These are phyloP conservation scores for Metschnikowia reukaufii DNA, from an alignment of 805 yeast species.

Conservation along the genomic window DNA sequence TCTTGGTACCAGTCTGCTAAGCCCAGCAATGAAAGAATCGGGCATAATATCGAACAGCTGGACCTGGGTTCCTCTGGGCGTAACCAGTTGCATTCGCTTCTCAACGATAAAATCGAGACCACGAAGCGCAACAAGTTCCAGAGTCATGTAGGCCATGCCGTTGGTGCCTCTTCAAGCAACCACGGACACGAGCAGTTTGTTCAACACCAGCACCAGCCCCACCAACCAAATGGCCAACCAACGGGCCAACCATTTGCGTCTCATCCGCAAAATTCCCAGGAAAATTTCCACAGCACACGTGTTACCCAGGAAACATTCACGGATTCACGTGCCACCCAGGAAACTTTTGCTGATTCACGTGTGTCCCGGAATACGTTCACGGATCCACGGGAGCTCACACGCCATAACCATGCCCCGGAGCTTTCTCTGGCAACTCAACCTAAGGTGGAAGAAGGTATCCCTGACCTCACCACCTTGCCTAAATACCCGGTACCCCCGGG, in stretches of 20 bases:
- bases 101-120: conserved; percentile 16
- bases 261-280: background rate
- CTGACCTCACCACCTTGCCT: conserved; percentile 44
- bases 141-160: conserved; percentile 4
- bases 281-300: background rate
- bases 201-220: background rate
- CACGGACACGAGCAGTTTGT: background rate
- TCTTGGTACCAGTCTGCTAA: background rate
- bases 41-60: no score
- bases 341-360: background rate
- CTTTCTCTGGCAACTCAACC: no score
- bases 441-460: no score
- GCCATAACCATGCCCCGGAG: conserved; percentile 51
- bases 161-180: background rate
- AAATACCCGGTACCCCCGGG: conserved; percentile 71
- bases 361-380: background rate
- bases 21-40: no score
- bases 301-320: background rate
- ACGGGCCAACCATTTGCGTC: background rate
- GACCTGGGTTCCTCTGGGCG: conserved; percentile 6
- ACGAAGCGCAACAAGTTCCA: conserved; percentile 13
- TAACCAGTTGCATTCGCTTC: conserved; percentile 9
- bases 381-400: conserved; percentile 9
- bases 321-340: background rate
- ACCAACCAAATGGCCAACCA: background rate